Conservation (phyloP, 495 filamentous ascomycete species). For the Apodospora peruviana region DNA sequence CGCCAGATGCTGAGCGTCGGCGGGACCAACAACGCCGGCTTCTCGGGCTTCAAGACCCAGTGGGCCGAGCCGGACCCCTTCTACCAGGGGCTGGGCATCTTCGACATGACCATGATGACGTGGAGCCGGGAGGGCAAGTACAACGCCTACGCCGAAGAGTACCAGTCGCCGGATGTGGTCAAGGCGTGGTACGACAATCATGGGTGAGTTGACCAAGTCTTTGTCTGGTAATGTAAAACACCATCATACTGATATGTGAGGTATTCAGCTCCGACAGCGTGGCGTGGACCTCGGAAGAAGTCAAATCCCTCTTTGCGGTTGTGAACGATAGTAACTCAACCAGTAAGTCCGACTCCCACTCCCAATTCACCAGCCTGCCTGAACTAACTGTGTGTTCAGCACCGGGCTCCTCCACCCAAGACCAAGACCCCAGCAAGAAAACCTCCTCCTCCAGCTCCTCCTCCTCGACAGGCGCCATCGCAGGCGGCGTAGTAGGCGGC, state of each 20-base stretch:
- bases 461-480: neutral
- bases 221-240: neutral
- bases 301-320: conserved; percentile 9
- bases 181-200: conserved; percentile 3
- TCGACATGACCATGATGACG: conserved; percentile 11
- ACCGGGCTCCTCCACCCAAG: no score
- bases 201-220: neutral
- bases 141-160: conserved; percentile 4
- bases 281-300: conserved; percentile 5
- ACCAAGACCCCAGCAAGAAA: no score
- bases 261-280: neutral
- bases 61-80: conserved; percentile 1
- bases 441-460: no score
- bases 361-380: no score
- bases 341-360: no score
- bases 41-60: neutral
- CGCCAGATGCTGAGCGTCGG: conserved; percentile 32
- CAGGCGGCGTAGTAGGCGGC: neutral
- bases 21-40: neutral
- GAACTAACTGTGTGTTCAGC: no score
- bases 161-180: conserved; percentile 4
- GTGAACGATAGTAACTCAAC: no score
- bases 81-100: conserved; percentile 6
- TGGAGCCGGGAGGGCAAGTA: conserved; percentile 3
- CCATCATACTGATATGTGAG: neutral